phyloP scores from a whole-genome alignment of 371 early-diverging fungal species.

The Syncephalastrum sp. region DNA sequence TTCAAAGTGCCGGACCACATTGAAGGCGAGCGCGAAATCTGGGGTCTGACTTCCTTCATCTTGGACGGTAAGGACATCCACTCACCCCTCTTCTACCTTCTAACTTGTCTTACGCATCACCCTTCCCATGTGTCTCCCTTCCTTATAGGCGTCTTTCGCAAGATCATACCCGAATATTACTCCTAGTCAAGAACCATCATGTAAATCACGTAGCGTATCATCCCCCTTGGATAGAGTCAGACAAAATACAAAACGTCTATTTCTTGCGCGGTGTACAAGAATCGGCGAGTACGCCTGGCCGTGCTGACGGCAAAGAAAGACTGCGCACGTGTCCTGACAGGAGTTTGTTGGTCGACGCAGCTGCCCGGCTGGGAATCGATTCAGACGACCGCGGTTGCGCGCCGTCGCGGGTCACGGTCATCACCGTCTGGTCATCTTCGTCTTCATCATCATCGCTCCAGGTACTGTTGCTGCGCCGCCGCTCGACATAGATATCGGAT shows the following conservation, averaged over 20 bases:
- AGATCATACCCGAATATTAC: conserved; percentile 37
- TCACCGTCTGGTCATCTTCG: conserved; percentile 11
- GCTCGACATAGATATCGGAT: conserved; percentile 15
- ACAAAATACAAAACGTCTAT: background rate
- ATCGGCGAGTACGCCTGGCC: conserved; percentile 6
- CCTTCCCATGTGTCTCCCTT: conserved; percentile 1
- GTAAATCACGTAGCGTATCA: background rate
- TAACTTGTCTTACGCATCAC: no score
- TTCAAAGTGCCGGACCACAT: conserved; percentile 55
- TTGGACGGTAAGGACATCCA: conserved; percentile 50
- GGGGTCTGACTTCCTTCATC: conserved; percentile 87
- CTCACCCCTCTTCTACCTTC: background rate
- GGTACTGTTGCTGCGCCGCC: background rate
- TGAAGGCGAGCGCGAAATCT: conserved; percentile 57
- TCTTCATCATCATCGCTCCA: conserved; percentile 17
- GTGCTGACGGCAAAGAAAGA: conserved; percentile 19
- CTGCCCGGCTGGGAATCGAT: conserved; percentile 9
- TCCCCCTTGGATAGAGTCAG: background rate
- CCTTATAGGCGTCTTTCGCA: conserved; percentile 33
- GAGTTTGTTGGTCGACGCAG: conserved; percentile 7
- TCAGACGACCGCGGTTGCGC: conserved; percentile 6
- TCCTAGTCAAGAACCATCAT: conserved; percentile 4
- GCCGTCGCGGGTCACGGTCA: background rate
- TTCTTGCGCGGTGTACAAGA: conserved; percentile 3
- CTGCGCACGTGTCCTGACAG: conserved; percentile 23